Conservation (phyloP, 306 rosid genomes). For the Sechiopsis laciniata region DNA sequence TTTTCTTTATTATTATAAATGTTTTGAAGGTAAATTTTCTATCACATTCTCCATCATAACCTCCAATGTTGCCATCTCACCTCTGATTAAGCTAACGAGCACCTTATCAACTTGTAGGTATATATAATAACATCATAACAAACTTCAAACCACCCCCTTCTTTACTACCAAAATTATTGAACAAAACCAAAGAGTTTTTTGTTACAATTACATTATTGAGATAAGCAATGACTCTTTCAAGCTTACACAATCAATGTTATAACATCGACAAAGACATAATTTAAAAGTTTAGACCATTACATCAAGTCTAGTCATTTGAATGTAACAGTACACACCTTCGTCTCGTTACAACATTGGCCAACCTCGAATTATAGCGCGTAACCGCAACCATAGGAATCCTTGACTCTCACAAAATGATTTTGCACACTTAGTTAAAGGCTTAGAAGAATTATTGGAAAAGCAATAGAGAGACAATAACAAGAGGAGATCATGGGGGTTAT, state of each 20-base stretch:
- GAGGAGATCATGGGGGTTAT: background rate
- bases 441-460: background rate
- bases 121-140: background rate
- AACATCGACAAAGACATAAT: background rate
- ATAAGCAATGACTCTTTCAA: background rate
- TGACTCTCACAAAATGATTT: background rate
- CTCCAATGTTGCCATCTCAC: background rate
- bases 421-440: background rate
- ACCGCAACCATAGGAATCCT: background rate
- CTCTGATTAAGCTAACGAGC: background rate
- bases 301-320: background rate
- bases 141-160: background rate
- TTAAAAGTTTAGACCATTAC: background rate
- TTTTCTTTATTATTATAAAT: too few species aligned
- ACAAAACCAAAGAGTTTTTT: background rate
- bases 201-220: background rate
- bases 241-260: background rate
- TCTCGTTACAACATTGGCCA: background rate
- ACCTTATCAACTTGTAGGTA: background rate
- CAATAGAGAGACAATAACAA: background rate
- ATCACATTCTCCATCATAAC: background rate
- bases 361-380: background rate
- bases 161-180: background rate
- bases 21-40: background rate
- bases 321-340: background rate